A percentile compares a stretch with the other conserved stretches of the same genome.
Evolutionary conservation across 1,284 basidiomycete species (phyloP).

Genomic region (Puccinia novopanici): DNA sequence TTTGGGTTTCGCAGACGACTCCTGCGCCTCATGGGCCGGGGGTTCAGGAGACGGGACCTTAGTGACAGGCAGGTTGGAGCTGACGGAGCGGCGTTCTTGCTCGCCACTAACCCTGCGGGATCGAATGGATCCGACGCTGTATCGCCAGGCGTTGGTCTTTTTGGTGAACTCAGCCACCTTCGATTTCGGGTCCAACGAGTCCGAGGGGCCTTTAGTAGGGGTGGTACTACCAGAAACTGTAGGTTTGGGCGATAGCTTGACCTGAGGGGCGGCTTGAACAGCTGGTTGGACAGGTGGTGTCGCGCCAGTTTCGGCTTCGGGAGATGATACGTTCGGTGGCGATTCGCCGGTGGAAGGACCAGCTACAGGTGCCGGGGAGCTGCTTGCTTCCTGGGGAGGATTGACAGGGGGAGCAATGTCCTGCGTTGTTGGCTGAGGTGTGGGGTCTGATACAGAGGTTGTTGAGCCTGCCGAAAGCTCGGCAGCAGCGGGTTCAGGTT

Average conservation of each 20-base stretch:
- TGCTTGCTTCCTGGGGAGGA: not conserved
- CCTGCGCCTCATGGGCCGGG: not conserved
- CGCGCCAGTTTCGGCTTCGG: not conserved
- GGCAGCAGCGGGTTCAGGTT: not conserved
- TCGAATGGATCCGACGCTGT: constrained; percentile 27
- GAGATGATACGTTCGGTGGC: constrained; percentile 6
- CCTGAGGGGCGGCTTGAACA: not conserved
- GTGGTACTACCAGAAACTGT: not conserved
- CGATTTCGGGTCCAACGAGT: not conserved
- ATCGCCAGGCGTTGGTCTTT: constrained; percentile 35
- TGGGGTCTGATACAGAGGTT: not conserved
- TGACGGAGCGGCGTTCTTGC: not conserved
- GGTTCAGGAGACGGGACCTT: not conserved
- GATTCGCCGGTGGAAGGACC: not conserved
- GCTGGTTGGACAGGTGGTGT: not conserved
- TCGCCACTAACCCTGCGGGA: constrained; percentile 13
- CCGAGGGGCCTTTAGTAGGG: not conserved
- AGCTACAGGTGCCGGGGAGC: not conserved
- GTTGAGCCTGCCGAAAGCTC: not conserved
- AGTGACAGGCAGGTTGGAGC: not conserved
- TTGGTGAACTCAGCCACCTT: not conserved
- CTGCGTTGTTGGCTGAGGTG: not conserved
- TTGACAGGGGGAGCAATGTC: not conserved
- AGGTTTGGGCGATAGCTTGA: not conserved
- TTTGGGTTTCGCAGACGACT: not conserved